Base-by-base conservation (phyloP, 306 rosid genomes). In the Cucumis cinereus region DNA sequence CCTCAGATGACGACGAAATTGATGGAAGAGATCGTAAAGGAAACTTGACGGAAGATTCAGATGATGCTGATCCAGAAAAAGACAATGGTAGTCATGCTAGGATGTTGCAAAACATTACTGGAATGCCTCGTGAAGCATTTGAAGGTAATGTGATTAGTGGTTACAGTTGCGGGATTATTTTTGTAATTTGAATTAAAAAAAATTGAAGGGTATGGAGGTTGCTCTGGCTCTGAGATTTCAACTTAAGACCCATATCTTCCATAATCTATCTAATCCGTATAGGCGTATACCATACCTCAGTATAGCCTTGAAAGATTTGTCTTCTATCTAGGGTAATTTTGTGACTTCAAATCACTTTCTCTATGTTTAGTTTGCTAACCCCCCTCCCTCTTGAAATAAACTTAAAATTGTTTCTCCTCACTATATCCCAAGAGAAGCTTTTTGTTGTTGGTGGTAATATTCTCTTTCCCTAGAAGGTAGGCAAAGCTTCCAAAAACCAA, bases 1-100 rank as follows among this genome's bases (percentile, higher is more conserved):
- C 81, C 41, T 94, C 98, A 20, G 98, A 94, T 61, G 93, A 94
- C 19, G 96, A 90, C 24, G 82, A 75, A 49, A 80, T 69, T 19
- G 74, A 71, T 7, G 76, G 16, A 30, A 58, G 73, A 77, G 41
- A 72, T 26, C 47, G 56, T 57, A 80, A 75, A 52, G 79, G 63
- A 47, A 77, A 78, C 45, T 40, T 66, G 78, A 74, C 41, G 71
- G 80, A 36, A 36, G 81, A 60, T 79, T 82, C n/a, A 17, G 24
- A 5, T 78, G 81, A 78, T 41, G 88, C 79, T 6, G 84, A 86
- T 70, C 73, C 70, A 77, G 86, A 83, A 36, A 84, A 80, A 59
- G 87, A 88, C 24, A 91, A 81, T 57, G 93, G 72, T 61, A 87
- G 81, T 62, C 93, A 90, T 78, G 79, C 23, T 23, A 85, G 91